Conservation (phyloP, 2,329 filamentous ascomycete genomes). For the Hypomyces perniciosus region DNA sequence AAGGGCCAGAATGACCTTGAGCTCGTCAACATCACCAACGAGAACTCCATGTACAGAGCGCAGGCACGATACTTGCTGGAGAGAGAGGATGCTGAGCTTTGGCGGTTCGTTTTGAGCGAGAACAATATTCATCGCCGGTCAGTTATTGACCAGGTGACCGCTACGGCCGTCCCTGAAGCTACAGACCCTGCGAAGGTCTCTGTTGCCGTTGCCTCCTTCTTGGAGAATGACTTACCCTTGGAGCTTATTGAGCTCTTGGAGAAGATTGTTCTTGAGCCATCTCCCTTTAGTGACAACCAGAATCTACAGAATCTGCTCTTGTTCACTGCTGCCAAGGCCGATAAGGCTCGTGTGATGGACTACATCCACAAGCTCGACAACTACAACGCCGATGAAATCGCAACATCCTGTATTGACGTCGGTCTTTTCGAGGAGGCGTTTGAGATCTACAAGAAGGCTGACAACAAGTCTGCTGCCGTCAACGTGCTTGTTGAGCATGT, state of each 20-base stretch:
- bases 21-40: slow-evolving; percentile 95
- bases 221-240: slow-evolving; percentile 81
- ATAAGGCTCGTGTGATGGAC: slow-evolving; percentile 89
- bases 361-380: slow-evolving; percentile 89
- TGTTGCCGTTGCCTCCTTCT: slow-evolving; percentile 86
- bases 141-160: slow-evolving; percentile 91
- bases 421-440: slow-evolving; percentile 96
- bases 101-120: slow-evolving; percentile 88
- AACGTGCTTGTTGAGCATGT: slow-evolving; percentile 93
- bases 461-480: slow-evolving; percentile 78
- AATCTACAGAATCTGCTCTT: slow-evolving; percentile 94
- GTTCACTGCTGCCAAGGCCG: slow-evolving; percentile 93
- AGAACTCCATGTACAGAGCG: slow-evolving; percentile 99
- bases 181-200: slow-evolving; percentile 92
- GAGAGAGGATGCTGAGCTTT: slow-evolving; percentile 82
- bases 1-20: slow-evolving; percentile 98
- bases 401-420: slow-evolving; percentile 86
- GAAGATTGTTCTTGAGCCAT: slow-evolving; percentile 99
- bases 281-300: slow-evolving; percentile 94
- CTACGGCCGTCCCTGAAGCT: slow-evolving; percentile 88
- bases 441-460: slow-evolving; percentile 97
- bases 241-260: slow-evolving; percentile 97
- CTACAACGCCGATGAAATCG: slow-evolving; percentile 90
- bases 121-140: slow-evolving; percentile 95
- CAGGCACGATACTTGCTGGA: slow-evolving; percentile 93